Evolutionary conservation across 768 basidiomycete genomes (phyloP).

Genomic region (Calocybe cyanea): DNA sequence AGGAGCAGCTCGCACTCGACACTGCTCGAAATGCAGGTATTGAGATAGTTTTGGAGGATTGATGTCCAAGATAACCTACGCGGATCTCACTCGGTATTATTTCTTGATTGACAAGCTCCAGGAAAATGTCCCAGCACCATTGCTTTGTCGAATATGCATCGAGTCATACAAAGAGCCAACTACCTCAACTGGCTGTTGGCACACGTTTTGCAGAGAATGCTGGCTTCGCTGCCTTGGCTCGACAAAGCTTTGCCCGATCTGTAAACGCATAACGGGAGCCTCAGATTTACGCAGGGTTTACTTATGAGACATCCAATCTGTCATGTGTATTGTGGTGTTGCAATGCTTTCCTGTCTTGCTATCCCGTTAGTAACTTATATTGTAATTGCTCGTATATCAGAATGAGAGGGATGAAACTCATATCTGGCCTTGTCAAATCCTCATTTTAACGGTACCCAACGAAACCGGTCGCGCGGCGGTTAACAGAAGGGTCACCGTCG

Average conservation of each 20-base stretch:
- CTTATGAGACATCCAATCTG: conserved; percentile 36
- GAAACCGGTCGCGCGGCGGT: conserved; percentile 53
- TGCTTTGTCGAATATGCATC: conserved; percentile 74
- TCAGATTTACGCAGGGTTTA: conserved; percentile 75
- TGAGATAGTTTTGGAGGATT: conserved; percentile 48
- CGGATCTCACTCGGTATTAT: not conserved
- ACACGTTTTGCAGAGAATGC: conserved; percentile 78
- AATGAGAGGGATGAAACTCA: conserved; percentile 40
- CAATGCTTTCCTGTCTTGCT: not conserved
- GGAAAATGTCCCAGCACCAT: conserved; percentile 41
- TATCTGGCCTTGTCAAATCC: conserved; percentile 86
- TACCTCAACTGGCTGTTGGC: conserved; percentile 83
- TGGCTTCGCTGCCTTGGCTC: conserved; percentile 83
- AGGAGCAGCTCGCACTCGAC: conserved; percentile 44
- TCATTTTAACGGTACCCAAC: conserved; percentile 36
- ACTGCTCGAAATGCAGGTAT: conserved; percentile 50
- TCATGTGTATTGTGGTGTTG: conserved; percentile 4
- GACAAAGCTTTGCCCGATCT: conserved; percentile 82
- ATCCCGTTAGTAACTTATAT: too few species aligned
- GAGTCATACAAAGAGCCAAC: conserved; percentile 78
- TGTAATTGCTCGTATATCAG: too few species aligned
- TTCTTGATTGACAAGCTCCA: conserved; percentile 16
- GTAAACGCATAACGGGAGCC: conserved; percentile 79
- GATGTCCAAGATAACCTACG: not conserved
- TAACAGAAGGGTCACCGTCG: conserved; percentile 34